Evolutionary conservation across 768 basidiomycete genomes (phyloP), one percentile per base, ranked within the genome.

Genomic region (Tulasnella sp.): DNA sequence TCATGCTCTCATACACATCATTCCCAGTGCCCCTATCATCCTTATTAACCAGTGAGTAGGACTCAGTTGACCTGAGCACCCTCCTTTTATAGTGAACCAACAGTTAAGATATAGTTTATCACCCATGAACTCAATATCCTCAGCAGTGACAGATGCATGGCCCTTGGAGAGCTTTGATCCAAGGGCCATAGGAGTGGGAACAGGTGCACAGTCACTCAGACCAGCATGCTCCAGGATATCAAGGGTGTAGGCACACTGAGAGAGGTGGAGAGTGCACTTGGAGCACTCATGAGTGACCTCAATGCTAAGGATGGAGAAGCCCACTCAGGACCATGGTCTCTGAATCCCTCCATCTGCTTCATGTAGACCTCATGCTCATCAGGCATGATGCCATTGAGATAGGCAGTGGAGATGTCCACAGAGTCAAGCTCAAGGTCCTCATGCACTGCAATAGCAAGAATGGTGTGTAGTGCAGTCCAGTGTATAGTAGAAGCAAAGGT

Each of bases 141-240:
- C 24, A 21, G 30, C 8, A 1, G 56, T 62, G 1, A 13, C 67
- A 56, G 13, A 74, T 67, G 43, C 72, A 74, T 10, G 64, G 63
- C 0, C 60, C 51, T 49, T 73, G 73, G n/a, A 73, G 63, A 29
- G 67, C 19, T 42, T 24, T 5, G 61, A 29, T 34, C 50, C 56
- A 15, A 60, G 60, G 24, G 41, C 56, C 61, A 67, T 64, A 21
- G 66, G 66, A 17, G 66, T 67, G 19, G 26, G 2, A 2, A 65
- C 61, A 15, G 66, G 52, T 0, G 11, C 19, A 21, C 47, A 62
- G 48, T 65, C 24, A n/a, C 43, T 7, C 43, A 66, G 26, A n/a
- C 61, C 42, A 55, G 61, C 67, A 17, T 49, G 29, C 21, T 43
- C n/a, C 0, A 67, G 63, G n/a, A 61, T 41, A 19, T 66, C 65